Conservation (phyloP, 1,284 basidiomycete genomes). For the Prillingera fragicola region DNA sequence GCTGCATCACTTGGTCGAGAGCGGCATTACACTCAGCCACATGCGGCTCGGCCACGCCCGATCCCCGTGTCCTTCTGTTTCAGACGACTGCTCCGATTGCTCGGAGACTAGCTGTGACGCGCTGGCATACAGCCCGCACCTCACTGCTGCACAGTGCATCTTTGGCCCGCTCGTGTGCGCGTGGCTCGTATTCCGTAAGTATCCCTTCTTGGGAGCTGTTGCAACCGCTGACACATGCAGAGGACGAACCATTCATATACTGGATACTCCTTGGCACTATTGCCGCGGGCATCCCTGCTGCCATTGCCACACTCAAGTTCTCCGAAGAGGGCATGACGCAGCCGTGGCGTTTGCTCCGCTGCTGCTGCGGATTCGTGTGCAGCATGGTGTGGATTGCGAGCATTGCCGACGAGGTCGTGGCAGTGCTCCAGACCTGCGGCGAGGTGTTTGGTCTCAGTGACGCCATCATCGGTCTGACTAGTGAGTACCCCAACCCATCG, state of each 20-base stretch:
- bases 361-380: slow-evolving; percentile 80
- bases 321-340: slow-evolving; percentile 59
- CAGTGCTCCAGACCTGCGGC: slow-evolving; percentile 84
- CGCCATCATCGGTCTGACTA: slow-evolving; percentile 90
- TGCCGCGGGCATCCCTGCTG: slow-evolving; percentile 56
- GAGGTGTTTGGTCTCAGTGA: slow-evolving; percentile 92
- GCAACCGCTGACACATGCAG: slow-evolving; percentile 45
- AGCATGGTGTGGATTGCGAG: slow-evolving; percentile 92
- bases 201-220: slow-evolving; percentile 1
- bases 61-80: not conserved
- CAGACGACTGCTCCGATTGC: slow-evolving; percentile 8
- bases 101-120: no score
- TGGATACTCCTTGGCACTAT: slow-evolving; percentile 57
- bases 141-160: slow-evolving; percentile 72
- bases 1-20: slow-evolving; percentile 40
- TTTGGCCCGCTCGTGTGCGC: slow-evolving; percentile 71
- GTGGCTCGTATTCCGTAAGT: slow-evolving; percentile 67
- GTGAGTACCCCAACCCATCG: slow-evolving; percentile 16
- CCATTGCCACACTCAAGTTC: slow-evolving; percentile 58
- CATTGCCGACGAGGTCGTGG: slow-evolving; percentile 88
- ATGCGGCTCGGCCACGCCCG: not conserved
- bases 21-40: slow-evolving; percentile 18
- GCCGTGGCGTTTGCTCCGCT: slow-evolving; percentile 64
- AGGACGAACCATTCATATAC: slow-evolving; percentile 53
- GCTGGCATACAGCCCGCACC: slow-evolving; percentile 68